These are phyloP conservation scores for Colletotrichum siamense DNA, from an alignment of 2,329 filamentous ascomycete genomes.

Conservation along the genomic window DNA sequence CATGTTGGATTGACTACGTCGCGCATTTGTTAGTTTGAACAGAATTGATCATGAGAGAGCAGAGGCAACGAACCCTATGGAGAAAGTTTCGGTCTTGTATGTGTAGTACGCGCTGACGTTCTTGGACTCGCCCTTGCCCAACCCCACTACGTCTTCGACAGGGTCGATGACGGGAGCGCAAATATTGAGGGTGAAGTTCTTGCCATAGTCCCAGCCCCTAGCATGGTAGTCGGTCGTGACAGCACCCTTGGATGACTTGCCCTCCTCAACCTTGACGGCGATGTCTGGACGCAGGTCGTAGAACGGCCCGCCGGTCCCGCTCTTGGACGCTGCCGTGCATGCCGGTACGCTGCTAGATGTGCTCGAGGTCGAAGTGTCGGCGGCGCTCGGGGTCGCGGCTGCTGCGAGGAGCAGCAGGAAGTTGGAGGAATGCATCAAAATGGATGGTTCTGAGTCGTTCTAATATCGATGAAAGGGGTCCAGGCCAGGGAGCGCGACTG, in stretches of 20 bases:
- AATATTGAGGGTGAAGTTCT: conserved; percentile 86
- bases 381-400: conserved; percentile 30
- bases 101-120: conserved; percentile 84
- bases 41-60: neutral
- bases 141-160: conserved; percentile 66
- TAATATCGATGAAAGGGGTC: neutral
- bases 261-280: conserved; percentile 49
- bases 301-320: conserved; percentile 58
- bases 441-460: conserved; percentile 26
- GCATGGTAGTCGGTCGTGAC: conserved; percentile 63
- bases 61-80: conserved; percentile 70
- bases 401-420: conserved; percentile 42
- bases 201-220: conserved; percentile 76
- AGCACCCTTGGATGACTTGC: conserved; percentile 47
- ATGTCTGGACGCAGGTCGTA: conserved; percentile 64
- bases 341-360: conserved; percentile 50
- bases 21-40: neutral
- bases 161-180: conserved; percentile 77
- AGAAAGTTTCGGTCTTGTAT: conserved; percentile 69
- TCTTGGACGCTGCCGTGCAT: conserved; percentile 62
- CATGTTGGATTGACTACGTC: conserved; percentile 57
- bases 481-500: neutral
- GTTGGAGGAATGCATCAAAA: conserved; percentile 19
- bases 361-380: conserved; percentile 33
- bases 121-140: conserved; percentile 65